phyloP scores from a whole-genome alignment of 129 eudicot species.

The Mikania micrantha region DNA sequence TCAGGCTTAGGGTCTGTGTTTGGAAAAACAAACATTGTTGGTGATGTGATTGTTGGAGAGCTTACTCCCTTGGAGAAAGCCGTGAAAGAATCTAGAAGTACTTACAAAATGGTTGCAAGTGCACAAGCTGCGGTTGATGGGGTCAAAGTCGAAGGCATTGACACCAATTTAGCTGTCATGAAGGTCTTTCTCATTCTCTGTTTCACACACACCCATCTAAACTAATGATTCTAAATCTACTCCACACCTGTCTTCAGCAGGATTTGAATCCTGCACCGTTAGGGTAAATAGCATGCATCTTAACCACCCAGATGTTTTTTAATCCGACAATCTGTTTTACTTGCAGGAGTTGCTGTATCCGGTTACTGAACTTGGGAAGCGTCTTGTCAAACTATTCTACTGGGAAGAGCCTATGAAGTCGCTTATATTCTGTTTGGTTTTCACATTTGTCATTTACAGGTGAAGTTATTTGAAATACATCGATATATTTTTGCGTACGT shows the following conservation, averaged over 20 bases:
- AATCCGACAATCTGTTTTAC: neutral
- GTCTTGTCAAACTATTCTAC: slow-evolving; percentile 34
- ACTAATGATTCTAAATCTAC: too few species aligned
- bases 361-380: slow-evolving; percentile 32
- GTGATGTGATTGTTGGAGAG: slow-evolving; percentile 85
- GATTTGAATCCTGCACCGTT: too few species aligned
- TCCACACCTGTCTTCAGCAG: too few species aligned
- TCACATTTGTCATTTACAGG: slow-evolving; percentile 53
- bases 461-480: slow-evolving; percentile 8
- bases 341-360: slow-evolving; percentile 85
- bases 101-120: slow-evolving; percentile 61
- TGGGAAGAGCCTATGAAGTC: slow-evolving; percentile 85
- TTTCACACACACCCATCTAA: too few species aligned
- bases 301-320: too few species aligned
- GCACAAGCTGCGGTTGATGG: slow-evolving; percentile 94
- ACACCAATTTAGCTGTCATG: slow-evolving; percentile 85
- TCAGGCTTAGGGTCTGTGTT: slow-evolving; percentile 54
- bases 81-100: slow-evolving; percentile 72
- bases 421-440: slow-evolving; percentile 46
- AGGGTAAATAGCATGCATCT: too few species aligned
- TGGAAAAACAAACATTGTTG: slow-evolving; percentile 47
- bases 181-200: slow-evolving; percentile 38
- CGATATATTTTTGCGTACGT: neutral
- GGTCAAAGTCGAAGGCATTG: slow-evolving; percentile 89
- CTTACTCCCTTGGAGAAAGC: slow-evolving; percentile 71